Evolutionary conservation across 768 basidiomycete species (phyloP).

Genomic region (Lactifluus subvellereus): DNA sequence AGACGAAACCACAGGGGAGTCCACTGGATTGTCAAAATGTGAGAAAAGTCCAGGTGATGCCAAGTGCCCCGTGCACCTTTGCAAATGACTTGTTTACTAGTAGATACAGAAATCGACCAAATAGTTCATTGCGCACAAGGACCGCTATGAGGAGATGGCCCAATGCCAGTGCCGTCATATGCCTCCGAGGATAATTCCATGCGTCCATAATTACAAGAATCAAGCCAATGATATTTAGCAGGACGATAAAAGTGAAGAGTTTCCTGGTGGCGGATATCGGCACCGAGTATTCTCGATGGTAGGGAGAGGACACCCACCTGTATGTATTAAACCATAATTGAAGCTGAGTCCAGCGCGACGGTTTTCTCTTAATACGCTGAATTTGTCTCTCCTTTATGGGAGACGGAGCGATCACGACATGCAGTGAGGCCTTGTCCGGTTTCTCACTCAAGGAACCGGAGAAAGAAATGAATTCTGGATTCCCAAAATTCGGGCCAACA

Average conservation of each 20-base stretch:
- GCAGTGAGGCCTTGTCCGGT: background rate
- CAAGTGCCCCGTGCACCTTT: conserved; percentile 29
- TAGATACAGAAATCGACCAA: conserved; percentile 36
- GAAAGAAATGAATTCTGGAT: background rate
- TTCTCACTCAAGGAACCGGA: background rate
- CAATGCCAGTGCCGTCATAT: conserved; percentile 36
- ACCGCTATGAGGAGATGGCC: conserved; percentile 39
- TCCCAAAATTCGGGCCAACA: background rate
- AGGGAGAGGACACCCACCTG: conserved; percentile 26
- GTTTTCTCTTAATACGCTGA: conserved; percentile 24
- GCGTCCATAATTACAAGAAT: conserved; percentile 30
- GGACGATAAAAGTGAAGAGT: conserved; percentile 33
- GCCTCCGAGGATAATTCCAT: conserved; percentile 35
- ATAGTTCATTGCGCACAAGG: conserved; percentile 41
- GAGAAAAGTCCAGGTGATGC: background rate
- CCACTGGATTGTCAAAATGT: conserved; percentile 29
- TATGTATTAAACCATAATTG: conserved; percentile 37
- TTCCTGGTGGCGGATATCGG: conserved; percentile 27
- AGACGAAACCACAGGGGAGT: conserved; percentile 38
- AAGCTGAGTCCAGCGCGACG: conserved; percentile 30
- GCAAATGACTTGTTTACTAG: conserved; percentile 35
- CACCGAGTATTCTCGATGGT: background rate
- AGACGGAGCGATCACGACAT: conserved; percentile 7
- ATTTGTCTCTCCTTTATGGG: background rate
- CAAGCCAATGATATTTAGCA: conserved; percentile 32